phyloP scores from a whole-genome alignment of 2,329 filamentous ascomycete genomes.

The Alternaria gaisen region DNA sequence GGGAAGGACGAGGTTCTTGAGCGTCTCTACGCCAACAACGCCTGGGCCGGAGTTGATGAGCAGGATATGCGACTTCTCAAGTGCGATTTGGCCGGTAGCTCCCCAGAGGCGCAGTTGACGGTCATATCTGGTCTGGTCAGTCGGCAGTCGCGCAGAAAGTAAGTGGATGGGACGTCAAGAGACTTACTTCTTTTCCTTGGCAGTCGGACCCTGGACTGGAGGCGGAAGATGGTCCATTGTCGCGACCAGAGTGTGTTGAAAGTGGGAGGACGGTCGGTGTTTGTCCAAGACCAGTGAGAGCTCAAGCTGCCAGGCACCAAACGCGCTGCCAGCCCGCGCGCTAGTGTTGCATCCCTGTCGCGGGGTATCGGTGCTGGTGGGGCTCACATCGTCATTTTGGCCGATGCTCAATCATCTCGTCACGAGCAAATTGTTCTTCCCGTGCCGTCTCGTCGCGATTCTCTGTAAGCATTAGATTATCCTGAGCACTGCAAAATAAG shows the following conservation, averaged over 20 bases:
- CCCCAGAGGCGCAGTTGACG: constrained; percentile 96
- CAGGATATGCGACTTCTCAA: constrained; percentile 91
- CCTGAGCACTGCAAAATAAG: background rate
- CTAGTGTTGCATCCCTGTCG: constrained; percentile 19
- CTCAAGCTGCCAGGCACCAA: constrained; percentile 12
- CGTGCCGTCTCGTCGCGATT: background rate
- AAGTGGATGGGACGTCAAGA: background rate
- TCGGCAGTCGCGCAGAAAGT: background rate
- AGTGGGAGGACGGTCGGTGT: constrained; percentile 5
- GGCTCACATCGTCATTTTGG: constrained; percentile 17
- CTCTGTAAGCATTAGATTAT: background rate
- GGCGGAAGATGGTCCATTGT: constrained; percentile 51
- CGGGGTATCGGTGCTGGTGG: constrained; percentile 20
- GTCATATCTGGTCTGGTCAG: constrained; percentile 74
- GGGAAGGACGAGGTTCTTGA: constrained; percentile 97
- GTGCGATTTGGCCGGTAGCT: constrained; percentile 85
- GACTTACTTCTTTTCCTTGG: constrained; percentile 61
- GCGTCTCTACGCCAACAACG: constrained; percentile 84
- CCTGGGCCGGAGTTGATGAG: constrained; percentile 88
- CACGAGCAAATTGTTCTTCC: constrained; percentile 14
- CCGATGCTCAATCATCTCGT: constrained; percentile 1
- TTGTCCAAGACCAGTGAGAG: constrained; percentile 6
- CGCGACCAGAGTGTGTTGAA: background rate
- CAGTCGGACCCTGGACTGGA: constrained; percentile 52
- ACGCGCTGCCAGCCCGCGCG: constrained; percentile 18